These are phyloP conservation scores for Vanilla planifolia DNA, from an alignment of 106 monocot genomes.

Conservation along the genomic window DNA sequence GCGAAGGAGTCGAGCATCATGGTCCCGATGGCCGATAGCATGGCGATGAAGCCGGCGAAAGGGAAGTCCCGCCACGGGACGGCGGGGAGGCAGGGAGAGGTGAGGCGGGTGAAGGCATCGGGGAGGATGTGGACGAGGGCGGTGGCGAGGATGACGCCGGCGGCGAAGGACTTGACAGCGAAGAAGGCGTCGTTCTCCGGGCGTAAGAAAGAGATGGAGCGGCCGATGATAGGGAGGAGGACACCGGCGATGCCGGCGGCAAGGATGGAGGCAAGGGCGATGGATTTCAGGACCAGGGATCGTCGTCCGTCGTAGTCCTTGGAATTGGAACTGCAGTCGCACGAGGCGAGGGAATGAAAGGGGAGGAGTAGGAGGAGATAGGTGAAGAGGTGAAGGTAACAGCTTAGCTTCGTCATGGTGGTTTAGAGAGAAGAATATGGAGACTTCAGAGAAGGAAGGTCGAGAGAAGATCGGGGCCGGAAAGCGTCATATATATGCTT, in stretches of 20 bases:
- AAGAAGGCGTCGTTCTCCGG: slow-evolving; percentile 46
- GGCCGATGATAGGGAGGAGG: slow-evolving; percentile 37
- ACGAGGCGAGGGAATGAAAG: too few species aligned
- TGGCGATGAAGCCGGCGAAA: slow-evolving; percentile 56
- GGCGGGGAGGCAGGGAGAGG: slow-evolving; percentile 40
- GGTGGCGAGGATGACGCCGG: slow-evolving; percentile 63
- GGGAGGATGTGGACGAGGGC: slow-evolving; percentile 61
- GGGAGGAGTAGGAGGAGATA: too few species aligned
- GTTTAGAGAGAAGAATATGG: too few species aligned
- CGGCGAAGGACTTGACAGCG: slow-evolving; percentile 54
- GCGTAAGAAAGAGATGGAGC: slow-evolving; percentile 21
- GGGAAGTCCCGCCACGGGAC: slow-evolving; percentile 52
- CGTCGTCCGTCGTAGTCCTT: too few species aligned
- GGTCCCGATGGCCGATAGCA: slow-evolving; percentile 59
- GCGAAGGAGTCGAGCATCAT: slow-evolving; percentile 67
- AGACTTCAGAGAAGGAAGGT: too few species aligned
- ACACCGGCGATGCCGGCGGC: slow-evolving; percentile 38
- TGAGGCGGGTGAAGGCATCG: slow-evolving; percentile 43
- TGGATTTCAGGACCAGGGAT: slow-evolving; percentile 45
- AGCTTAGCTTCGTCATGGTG: too few species aligned
- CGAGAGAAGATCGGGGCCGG: too few species aligned
- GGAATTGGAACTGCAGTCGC: too few species aligned
- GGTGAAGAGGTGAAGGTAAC: too few species aligned
- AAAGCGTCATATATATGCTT: too few species aligned
- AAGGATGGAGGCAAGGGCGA: slow-evolving; percentile 59